Conservation (phyloP, 2,329 filamentous ascomycete species). For the Emericellopsis atlantica region DNA sequence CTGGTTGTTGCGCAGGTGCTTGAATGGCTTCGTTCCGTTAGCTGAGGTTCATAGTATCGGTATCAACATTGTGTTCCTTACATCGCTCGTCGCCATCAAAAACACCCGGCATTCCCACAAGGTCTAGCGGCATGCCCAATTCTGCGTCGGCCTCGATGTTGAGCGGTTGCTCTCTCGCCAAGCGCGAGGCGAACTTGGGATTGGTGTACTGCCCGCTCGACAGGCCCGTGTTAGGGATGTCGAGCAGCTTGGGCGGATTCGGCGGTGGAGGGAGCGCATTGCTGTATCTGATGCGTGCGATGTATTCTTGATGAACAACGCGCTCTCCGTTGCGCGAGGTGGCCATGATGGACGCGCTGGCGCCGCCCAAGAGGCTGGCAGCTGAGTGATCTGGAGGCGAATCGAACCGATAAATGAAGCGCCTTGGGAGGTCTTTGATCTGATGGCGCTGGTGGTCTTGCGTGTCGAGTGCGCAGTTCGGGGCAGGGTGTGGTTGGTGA, state of each 20-base stretch:
- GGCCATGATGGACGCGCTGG: slow-evolving; percentile 12
- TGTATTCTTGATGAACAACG: slow-evolving; percentile 84
- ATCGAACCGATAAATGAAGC: no score
- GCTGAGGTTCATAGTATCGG: not conserved
- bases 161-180: slow-evolving; percentile 82
- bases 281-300: slow-evolving; percentile 87
- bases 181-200: slow-evolving; percentile 75
- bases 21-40: slow-evolving; percentile 55
- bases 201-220: slow-evolving; percentile 80
- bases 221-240: slow-evolving; percentile 89
- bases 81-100: slow-evolving; percentile 93
- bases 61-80: slow-evolving; percentile 27
- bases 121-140: slow-evolving; percentile 90
- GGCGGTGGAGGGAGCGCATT: slow-evolving; percentile 92
- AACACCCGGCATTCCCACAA: slow-evolving; percentile 87
- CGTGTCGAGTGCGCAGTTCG: no score
- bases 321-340: slow-evolving; percentile 36
- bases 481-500: no score
- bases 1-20: slow-evolving; percentile 57
- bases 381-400: no score
- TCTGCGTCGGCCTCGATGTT: slow-evolving; percentile 98
- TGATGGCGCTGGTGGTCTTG: no score
- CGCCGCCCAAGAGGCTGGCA: not conserved
- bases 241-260: slow-evolving; percentile 88
- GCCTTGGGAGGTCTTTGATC: no score